Conservation (phyloP, 306 rosid genomes). For the Cercis canadensis region DNA sequence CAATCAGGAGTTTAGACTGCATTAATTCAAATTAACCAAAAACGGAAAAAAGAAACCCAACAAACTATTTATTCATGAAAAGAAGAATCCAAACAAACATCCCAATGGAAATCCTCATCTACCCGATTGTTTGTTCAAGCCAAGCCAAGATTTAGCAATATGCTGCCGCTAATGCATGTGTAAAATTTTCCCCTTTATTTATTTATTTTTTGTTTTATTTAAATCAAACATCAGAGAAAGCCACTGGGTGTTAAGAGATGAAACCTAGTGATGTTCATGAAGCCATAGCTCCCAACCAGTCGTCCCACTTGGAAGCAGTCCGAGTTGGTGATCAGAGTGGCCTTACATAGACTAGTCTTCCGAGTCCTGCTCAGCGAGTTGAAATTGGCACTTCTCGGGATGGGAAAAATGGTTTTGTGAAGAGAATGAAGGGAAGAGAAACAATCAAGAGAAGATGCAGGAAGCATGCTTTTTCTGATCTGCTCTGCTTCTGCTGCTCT, state of each 20-base stretch:
- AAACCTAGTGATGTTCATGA: constrained; percentile 87
- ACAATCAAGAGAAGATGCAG: constrained; percentile 29
- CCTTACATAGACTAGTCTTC: constrained; percentile 42
- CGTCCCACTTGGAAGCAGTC: constrained; percentile 92
- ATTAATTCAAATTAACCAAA: neutral
- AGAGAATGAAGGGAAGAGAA: constrained; percentile 31
- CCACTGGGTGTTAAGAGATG: neutral
- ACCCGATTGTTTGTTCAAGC: neutral
- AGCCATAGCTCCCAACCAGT: constrained; percentile 87
- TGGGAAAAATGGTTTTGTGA: constrained; percentile 7
- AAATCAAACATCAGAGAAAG: constrained; percentile 28
- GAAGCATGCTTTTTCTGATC: constrained; percentile 28
- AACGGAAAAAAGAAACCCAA: neutral
- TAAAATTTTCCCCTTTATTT: neutral
- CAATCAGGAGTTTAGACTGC: neutral
- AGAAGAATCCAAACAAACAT: neutral
- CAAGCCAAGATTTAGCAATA: neutral
- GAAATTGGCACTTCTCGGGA: constrained; percentile 20
- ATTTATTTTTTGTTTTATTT: neutral
- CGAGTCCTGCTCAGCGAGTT: constrained; percentile 35
- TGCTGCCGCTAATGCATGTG: neutral
- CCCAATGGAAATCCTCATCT: neutral
- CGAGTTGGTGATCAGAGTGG: constrained; percentile 62
- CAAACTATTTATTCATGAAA: neutral
- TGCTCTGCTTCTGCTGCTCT: neutral